Evolutionary conservation across 169 alveolate genomes (phyloP), one percentile per base, ranked within the genome.

Genomic region (Plasmodium vinckei): DNA sequence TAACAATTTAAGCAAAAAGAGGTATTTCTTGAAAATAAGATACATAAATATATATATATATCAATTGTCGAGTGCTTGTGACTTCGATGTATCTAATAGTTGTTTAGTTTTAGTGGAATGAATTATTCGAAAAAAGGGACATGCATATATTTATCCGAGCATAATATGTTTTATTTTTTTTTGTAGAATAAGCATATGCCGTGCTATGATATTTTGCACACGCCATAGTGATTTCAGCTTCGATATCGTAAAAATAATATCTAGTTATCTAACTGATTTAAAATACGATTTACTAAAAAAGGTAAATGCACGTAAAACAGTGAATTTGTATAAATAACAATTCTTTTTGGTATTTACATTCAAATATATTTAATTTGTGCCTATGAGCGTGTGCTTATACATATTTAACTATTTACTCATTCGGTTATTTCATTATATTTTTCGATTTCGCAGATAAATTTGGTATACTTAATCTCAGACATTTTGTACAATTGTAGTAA

Each of bases 391-490:
- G 42, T 56, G 10, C 9, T 15, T 44, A 33, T n/a, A 47, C n/a
- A 57, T 54, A 42, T 27, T n/a, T n/a, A 5, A 21, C 10, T 72
- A 19, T 15, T 15, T 60, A 39, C 13, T 63, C 44, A n/a, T 27
- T 27, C 4, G 1, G 1, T 56, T 59, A 12, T 21, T 53, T 19
- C 7, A 2, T 3, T n/a, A 0, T 53, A 51, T 27, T 13, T 57
- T 65, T 23, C 2, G n/a, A 44, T 44, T 46, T 46, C 44, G 13
- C 73, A 92, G 92, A 63, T 93, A 67, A 94, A 94, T 57, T 88
- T 94, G n/a, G 84, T 88, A 15, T 93, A 93, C 47, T 92, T 93
- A 42, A 49, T 93, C 39, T 88, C 94, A 39, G 96, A 93, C 75
- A 65, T 93, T 57, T 69, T 93, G 15, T 87, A 87, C 87, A 93